These are phyloP conservation scores for Mycosarcoma maydis DNA, from an alignment of 1,284 basidiomycete genomes.

Conservation along the genomic window DNA sequence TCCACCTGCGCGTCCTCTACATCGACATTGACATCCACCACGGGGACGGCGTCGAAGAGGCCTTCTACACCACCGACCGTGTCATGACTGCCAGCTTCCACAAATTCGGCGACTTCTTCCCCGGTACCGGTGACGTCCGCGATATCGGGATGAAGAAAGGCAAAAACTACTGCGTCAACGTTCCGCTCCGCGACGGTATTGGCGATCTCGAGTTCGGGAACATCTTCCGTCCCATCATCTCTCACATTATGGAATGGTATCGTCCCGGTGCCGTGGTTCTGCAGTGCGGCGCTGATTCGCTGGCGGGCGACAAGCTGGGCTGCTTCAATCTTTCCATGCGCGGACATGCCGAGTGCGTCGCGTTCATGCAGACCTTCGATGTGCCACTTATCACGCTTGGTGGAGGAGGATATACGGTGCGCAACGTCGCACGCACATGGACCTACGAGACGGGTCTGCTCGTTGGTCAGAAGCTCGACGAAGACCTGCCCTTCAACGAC, in stretches of 20 bases:
- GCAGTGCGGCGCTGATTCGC: constrained; percentile 94
- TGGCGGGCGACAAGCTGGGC: constrained; percentile 94
- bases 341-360: constrained; percentile 88
- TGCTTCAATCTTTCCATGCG: constrained; percentile 96
- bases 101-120: constrained; percentile 93
- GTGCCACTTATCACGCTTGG: constrained; percentile 91
- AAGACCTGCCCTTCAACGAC: constrained; percentile 85
- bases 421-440: constrained; percentile 93
- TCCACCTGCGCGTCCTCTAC: constrained; percentile 86
- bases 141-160: constrained; percentile 88
- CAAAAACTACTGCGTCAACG: constrained; percentile 89
- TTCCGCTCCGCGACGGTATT: constrained; percentile 92
- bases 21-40: constrained; percentile 99
- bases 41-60: constrained; percentile 97
- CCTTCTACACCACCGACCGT: constrained; percentile 95
- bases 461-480: constrained; percentile 84
- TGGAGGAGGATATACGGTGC: constrained; percentile 92
- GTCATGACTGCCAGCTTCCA: constrained; percentile 98
- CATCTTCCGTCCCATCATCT: constrained; percentile 74
- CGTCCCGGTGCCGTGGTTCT: constrained; percentile 88
- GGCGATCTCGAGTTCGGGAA: constrained; percentile 79
- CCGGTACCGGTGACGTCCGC: constrained; percentile 77
- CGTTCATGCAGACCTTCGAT: constrained; percentile 83
- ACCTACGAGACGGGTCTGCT: constrained; percentile 96
- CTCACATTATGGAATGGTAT: constrained; percentile 88